A percentile compares a stretch with the other conserved stretches of the same genome.
Conservation (phyloP, 495 filamentous ascomycete species). For the Niebla homalea region DNA sequence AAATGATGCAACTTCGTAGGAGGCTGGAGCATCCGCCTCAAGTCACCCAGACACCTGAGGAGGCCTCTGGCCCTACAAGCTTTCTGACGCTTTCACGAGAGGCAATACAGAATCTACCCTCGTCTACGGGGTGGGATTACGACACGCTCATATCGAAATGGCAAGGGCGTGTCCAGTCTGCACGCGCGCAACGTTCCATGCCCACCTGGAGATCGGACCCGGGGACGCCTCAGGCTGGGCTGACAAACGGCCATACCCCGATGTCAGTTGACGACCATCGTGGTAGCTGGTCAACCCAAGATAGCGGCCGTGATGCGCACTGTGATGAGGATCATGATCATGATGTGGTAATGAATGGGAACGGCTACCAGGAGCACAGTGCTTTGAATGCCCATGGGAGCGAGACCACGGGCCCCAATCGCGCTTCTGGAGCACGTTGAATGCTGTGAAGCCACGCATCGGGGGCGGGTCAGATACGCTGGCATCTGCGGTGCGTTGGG, state of each 20-base stretch:
- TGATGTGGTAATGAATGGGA: background rate
- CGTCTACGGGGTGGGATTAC: constrained; percentile 37
- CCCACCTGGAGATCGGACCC: background rate
- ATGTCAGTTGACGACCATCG: constrained; percentile 7
- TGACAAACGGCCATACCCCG: constrained; percentile 1
- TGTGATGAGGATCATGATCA: constrained; percentile 5
- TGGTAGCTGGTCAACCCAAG: constrained; percentile 9
- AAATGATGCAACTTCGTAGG: constrained; percentile 55
- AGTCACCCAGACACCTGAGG: constrained; percentile 59
- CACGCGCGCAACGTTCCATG: constrained; percentile 10
- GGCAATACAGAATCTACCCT: constrained; percentile 20
- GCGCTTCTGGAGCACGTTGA: too few species aligned
- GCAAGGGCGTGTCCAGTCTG: constrained; percentile 35
- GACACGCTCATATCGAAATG: constrained; percentile 44
- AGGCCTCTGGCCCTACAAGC: constrained; percentile 48
- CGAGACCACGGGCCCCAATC: too few species aligned
- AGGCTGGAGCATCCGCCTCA: constrained; percentile 56
- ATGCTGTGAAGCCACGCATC: too few species aligned
- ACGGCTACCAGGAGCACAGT: background rate
- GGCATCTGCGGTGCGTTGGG: too few species aligned
- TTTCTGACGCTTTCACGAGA: constrained; percentile 45
- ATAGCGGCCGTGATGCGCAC: constrained; percentile 10
- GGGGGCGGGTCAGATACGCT: too few species aligned
- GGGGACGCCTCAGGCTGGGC: background rate
- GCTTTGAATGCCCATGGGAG: too few species aligned